Percentiles rank a stretch among this genome's conserved stretches.
Evolutionary conservation across 2,329 filamentous ascomycete genomes (phyloP).

Genomic region (Penicillium sp.): DNA sequence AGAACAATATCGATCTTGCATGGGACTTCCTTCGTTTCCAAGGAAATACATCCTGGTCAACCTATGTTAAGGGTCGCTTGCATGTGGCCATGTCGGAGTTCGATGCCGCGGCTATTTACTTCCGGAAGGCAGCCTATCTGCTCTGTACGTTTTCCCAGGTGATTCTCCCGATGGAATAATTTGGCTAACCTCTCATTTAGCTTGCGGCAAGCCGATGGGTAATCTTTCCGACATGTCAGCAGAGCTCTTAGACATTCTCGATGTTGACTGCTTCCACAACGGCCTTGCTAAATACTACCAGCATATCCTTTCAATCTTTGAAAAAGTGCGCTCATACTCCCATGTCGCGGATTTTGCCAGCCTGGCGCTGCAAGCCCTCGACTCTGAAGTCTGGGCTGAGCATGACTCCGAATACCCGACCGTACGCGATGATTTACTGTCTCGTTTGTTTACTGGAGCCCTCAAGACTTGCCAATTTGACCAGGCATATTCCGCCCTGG

Average conservation of each 20-base stretch:
- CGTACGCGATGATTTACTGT: constrained; percentile 69
- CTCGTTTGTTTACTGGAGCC: constrained; percentile 78
- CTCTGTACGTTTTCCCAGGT: constrained; percentile 65
- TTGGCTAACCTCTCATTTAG: constrained; percentile 29
- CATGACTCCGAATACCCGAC: constrained; percentile 39
- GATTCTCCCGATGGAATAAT: neutral
- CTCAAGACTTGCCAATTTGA: constrained; percentile 77
- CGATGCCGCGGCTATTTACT: constrained; percentile 69
- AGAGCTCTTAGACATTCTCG: constrained; percentile 71
- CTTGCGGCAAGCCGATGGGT: constrained; percentile 46
- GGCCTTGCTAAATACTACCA: constrained; percentile 82
- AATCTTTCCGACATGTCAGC: constrained; percentile 49
- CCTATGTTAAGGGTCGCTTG: constrained; percentile 81
- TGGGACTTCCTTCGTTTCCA: constrained; percentile 66
- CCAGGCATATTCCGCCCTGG: constrained; percentile 75
- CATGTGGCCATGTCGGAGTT: constrained; percentile 72
- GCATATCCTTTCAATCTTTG: constrained; percentile 80
- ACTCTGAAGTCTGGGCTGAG: constrained; percentile 33
- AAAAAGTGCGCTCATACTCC: constrained; percentile 71
- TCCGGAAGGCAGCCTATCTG: constrained; percentile 78
- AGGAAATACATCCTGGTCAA: constrained; percentile 57
- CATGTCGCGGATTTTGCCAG: constrained; percentile 82
- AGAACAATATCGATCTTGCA: constrained; percentile 66
- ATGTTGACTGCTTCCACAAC: constrained; percentile 65
- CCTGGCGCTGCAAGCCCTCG: constrained; percentile 66